Evolutionary conservation across 176 grass and related monocot genomes (phyloP).

Genomic region (Stipa capillata): DNA sequence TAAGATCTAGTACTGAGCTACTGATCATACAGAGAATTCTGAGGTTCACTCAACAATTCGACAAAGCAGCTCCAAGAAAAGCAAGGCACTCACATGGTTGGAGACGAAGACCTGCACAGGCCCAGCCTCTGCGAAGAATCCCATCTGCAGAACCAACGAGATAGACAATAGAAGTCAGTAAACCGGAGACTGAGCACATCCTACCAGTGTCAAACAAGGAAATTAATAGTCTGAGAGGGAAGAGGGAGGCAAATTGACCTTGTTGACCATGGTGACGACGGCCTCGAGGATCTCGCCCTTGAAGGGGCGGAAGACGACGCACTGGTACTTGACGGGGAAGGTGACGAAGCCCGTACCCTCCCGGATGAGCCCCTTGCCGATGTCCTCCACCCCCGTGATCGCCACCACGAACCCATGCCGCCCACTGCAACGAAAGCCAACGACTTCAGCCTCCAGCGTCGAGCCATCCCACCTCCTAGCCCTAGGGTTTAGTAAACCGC

Average conservation of each 20-base stretch:
- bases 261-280: constrained; percentile 98
- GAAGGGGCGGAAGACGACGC: constrained; percentile 91
- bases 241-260: constrained; percentile 22
- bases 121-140: constrained; percentile 92
- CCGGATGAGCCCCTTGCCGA: constrained; percentile 92
- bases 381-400: constrained; percentile 90
- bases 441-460: not conserved
- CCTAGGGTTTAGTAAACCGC: not conserved
- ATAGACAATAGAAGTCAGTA: not conserved
- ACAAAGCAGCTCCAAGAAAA: not conserved
- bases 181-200: not conserved
- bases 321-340: constrained; percentile 98
- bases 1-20: not conserved
- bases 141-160: constrained; percentile 60
- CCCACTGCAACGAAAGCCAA: constrained; percentile 36
- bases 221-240: not conserved
- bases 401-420: constrained; percentile 96
- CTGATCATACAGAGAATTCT: not conserved
- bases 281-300: constrained; percentile 97
- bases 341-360: constrained; percentile 96
- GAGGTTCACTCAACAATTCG: not conserved
- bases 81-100: constrained; percentile 74
- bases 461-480: not conserved
- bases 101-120: constrained; percentile 97
- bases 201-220: not conserved